These are phyloP conservation scores for Tulasnella sp. DNA, from an alignment of 768 basidiomycete genomes.

Conservation along the genomic window DNA sequence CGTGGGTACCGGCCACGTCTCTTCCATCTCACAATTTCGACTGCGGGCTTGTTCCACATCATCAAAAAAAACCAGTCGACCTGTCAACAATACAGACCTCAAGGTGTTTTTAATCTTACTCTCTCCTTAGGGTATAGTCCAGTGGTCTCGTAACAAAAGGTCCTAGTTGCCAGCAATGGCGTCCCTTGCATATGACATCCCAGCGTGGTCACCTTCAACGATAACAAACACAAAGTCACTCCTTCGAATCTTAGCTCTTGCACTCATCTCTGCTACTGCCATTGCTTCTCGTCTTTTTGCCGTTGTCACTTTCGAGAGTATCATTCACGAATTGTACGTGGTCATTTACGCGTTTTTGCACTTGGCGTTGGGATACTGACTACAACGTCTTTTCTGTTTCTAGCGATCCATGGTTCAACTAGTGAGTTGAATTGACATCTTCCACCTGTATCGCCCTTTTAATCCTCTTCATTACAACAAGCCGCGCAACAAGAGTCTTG, in stretches of 20 bases:
- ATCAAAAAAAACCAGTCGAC: no score
- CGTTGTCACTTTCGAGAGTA: constrained; percentile 95
- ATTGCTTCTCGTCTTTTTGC: constrained; percentile 94
- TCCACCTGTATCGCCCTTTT: no score
- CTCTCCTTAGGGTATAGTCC: no score
- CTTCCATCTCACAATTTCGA: no score
- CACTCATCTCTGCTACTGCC: constrained; percentile 84
- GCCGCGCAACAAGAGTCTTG: constrained; percentile 85
- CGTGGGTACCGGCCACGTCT: no score
- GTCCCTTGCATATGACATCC: constrained; percentile 11
- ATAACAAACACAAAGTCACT: constrained; percentile 82
- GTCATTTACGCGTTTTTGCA: constrained; percentile 16
- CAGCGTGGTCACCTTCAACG: constrained; percentile 38
- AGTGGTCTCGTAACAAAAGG: no score
- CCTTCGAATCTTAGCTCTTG: constrained; percentile 78
- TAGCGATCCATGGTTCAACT: constrained; percentile 99
- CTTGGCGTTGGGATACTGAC: not conserved
- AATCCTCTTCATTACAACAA: constrained; percentile 28
- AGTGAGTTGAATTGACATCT: constrained; percentile 68
- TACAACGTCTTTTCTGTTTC: not conserved
- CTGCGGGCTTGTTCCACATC: no score
- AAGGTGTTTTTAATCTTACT: no score
- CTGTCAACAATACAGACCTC: no score
- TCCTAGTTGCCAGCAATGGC: no score
- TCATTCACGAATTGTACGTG: constrained; percentile 96